Base-by-base conservation (phyloP, 179 eudicot genomes). In the Drosera spatulata region DNA sequence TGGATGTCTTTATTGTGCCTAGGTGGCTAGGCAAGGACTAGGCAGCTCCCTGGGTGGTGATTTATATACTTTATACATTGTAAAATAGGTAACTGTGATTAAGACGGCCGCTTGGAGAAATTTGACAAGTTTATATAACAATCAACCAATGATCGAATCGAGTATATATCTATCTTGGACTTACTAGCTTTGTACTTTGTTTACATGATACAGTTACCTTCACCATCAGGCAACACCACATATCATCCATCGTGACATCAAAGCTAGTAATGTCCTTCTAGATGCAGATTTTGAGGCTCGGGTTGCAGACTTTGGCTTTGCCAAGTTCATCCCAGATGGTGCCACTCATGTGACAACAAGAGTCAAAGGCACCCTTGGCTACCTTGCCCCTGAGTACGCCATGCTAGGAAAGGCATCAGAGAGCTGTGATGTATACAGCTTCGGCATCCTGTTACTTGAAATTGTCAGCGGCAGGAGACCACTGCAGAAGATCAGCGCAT, bases 191-290 rank as follows among this genome's bases (percentile, higher is more conserved):
- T 10, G 13, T 22, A 22, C 5, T 11, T 11, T 11, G 13, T 50
- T 53, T 41, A 38, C 50, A 13, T 22, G 58, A 44, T 52, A 53
- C 83, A 91, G 98, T 61, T 88, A 85, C 70, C 85, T 91, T 69
- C 98, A 91, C 61, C 96, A 91, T 76, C 88, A 91, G 74, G 87
- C 88, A 50, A 91, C 88, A 66, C 98, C 98, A 39, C 98, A 91
- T 72, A 95, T 91, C 39, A 95, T 91, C 50, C 98, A 91, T 61
- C 81, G 87, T 33, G 95, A 91, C 67, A 88, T 91, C 55, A 91
- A 88, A 41, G 98, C 98, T 53, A 85, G 83, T 73, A 91, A 88
- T 43, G 91, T 88, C 15, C 82, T 91, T 10, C 95, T 91, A 11
- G 96, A 91, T 51, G 98, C 88, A 69, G 89, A 88, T 43, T 91